Evolutionary conservation across 345 rosid species (phyloP).

Genomic region (Luvunga scandens): DNA sequence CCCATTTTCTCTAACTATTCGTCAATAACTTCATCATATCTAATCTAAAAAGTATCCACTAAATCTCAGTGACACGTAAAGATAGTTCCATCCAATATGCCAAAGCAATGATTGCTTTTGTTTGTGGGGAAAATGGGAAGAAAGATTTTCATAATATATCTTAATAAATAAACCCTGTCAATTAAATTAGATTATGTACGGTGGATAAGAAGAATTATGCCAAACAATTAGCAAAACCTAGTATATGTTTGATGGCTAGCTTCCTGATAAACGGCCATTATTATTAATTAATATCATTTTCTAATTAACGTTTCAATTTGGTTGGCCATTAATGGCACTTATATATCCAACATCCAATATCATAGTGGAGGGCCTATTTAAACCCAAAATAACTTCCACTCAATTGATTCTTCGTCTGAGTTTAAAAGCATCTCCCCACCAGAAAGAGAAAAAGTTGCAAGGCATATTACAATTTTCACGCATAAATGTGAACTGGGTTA

Average conservation of each 20-base stretch:
- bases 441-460: neutral
- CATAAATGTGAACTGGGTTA: slow-evolving; percentile 2
- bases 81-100: neutral
- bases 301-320: slow-evolving; percentile 4
- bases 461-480: neutral
- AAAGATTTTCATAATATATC: neutral
- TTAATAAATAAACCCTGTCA: neutral
- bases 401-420: slow-evolving; percentile 1
- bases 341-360: slow-evolving; percentile 12
- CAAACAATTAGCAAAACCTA: slow-evolving; percentile 10
- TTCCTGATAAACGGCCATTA: too few relatives aligned
- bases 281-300: neutral
- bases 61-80: neutral
- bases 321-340: slow-evolving; percentile 28
- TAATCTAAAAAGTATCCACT: slow-evolving; percentile 10
- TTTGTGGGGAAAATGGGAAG: neutral
- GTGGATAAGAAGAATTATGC: neutral
- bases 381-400: slow-evolving; percentile 23
- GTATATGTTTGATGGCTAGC: slow-evolving; percentile 14
- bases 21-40: neutral
- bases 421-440: neutral
- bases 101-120: neutral
- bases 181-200: neutral
- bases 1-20: neutral
- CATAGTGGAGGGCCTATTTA: slow-evolving; percentile 16